A percentile compares a stretch with the other conserved stretches of the same genome.
Evolutionary conservation across 768 basidiomycete species (phyloP).

Genomic region (Leccinellum rugosiceps): DNA sequence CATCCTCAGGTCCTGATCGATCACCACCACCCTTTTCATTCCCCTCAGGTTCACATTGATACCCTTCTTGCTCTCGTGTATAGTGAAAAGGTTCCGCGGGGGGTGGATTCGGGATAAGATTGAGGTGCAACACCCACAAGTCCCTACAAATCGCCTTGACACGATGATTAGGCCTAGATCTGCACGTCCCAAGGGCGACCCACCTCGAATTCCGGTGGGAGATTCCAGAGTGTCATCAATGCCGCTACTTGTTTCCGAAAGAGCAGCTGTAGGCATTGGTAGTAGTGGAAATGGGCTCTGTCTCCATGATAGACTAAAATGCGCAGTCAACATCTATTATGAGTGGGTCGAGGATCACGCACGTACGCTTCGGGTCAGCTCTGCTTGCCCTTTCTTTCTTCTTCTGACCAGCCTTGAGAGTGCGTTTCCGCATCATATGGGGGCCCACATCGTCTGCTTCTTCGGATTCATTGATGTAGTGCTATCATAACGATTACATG

Average conservation of each 20-base stretch:
- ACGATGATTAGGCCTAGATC: conserved; percentile 3
- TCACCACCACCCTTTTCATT: neutral
- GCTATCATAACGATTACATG: conserved; percentile 38
- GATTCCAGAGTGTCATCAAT: conserved; percentile 60
- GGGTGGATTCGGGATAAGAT: conserved; percentile 55
- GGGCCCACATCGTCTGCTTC: conserved; percentile 64
- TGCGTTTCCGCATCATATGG: conserved; percentile 63
- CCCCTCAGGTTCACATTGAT: conserved; percentile 9
- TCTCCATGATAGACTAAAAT: conserved; percentile 78
- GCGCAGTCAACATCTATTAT: neutral
- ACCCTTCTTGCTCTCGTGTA: conserved; percentile 36
- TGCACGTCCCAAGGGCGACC: conserved; percentile 10
- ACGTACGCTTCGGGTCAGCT: conserved; percentile 62
- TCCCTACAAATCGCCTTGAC: conserved; percentile 69
- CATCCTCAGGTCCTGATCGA: conserved; percentile 18
- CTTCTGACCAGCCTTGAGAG: conserved; percentile 54
- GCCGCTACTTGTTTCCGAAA: conserved; percentile 71
- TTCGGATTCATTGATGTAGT: conserved; percentile 76
- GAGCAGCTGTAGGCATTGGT: conserved; percentile 80
- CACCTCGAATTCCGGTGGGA: conserved; percentile 82
- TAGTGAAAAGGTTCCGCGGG: conserved; percentile 57
- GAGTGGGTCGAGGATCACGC: conserved; percentile 13
- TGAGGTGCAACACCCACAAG: conserved; percentile 76
- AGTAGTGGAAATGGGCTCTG: conserved; percentile 73
- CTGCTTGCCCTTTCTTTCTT: conserved; percentile 48